Base-by-base conservation (phyloP, 257 asterid genomes). In the Solanum sejunctum region DNA sequence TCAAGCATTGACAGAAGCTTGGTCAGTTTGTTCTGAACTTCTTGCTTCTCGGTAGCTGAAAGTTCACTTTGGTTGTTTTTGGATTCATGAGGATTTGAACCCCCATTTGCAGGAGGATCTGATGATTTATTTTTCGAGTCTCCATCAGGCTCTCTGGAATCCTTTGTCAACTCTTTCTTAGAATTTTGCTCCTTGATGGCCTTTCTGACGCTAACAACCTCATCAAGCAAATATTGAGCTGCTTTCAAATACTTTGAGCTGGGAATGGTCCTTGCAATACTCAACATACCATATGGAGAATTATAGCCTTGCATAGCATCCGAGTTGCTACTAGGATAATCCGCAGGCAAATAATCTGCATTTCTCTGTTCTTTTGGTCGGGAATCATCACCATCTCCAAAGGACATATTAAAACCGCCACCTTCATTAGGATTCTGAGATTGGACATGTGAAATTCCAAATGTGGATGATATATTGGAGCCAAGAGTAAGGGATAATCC, bases 1-100 rank as follows among this genome's bases (percentile, higher is more conserved):
- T 93, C 99, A 88, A 92, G 84, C 98, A 95, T 94, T 7, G 95
- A 85, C 84, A 94, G 85, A 89, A 95, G 98, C 92, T 93, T 93
- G 5, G 94, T 82, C 78, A 90, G 72, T 88, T 92, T 94, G 85
- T 88, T 92, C 45, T 93, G 98, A 89, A 91, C 21, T 13, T 94
- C 98, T 85, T 93, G 97, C 87, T 93, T 95, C 81, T 95, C 99
- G 56, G 95, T 89, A 8, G 89, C 87, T 16, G 98, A 91, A 78
- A 94, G 89, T 88, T 92, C 97, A 16, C 45, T 83, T 2, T 77
- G 79, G 45, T 67, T 87, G 49, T 86, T 87, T 73, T 85, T 86
- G 2, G 90, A 87, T 80, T 90, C 93, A 32, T 85, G 85, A 26
- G 89, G 71, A 72, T 75, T 88, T 10, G 90, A 87, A 86, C 91